phyloP scores from a whole-genome alignment of 305 asterid genomes.

The Plantago lanceolata region DNA sequence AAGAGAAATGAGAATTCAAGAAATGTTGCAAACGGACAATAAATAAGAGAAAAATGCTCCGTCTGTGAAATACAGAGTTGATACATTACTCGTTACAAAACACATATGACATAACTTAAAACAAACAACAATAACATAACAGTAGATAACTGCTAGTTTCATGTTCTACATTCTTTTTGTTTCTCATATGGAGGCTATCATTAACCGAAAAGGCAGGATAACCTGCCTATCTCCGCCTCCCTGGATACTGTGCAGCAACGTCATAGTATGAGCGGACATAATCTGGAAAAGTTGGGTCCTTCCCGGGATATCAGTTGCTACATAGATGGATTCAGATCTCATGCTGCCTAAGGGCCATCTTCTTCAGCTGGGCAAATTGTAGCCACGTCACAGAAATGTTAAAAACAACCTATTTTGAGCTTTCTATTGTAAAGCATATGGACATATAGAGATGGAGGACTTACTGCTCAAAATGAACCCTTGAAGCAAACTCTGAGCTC shows the following conservation, averaged over 20 bases:
- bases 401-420: background rate
- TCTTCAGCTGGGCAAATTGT: slow-evolving; percentile 7
- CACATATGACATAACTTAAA: background rate
- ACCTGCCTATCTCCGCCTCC: slow-evolving; percentile 9
- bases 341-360: slow-evolving; percentile 7
- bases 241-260: slow-evolving; percentile 4
- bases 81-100: slow-evolving; percentile 2
- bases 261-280: background rate
- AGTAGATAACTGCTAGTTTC: background rate
- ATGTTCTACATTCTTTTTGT: slow-evolving; percentile 5
- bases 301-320: background rate
- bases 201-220: background rate
- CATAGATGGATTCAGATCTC: background rate
- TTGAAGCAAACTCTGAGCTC: slow-evolving; percentile 94
- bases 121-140: slow-evolving; percentile 8
- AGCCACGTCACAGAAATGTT: background rate
- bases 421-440: background rate
- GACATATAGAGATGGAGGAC: slow-evolving; percentile 30
- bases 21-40: too few species aligned
- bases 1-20: too few species aligned
- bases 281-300: slow-evolving; percentile 5
- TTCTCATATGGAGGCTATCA: slow-evolving; percentile 1
- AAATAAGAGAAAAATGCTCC: background rate
- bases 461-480: slow-evolving; percentile 92
- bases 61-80: background rate